Conservation (phyloP, 2,329 filamentous ascomycete species). For the Onygenales sp. region DNA sequence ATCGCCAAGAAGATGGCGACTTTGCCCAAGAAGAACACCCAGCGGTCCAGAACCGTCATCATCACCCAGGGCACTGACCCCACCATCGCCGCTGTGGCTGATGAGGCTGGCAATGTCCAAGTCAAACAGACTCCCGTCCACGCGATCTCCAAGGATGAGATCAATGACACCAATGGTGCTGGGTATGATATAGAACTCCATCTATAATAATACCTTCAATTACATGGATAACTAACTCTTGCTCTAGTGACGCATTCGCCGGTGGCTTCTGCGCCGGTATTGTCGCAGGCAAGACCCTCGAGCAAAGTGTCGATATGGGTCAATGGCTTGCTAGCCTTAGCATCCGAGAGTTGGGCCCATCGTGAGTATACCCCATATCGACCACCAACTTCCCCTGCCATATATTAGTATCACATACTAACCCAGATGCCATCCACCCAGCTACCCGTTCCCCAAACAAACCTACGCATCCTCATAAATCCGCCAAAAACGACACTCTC, state of each 20-base stretch:
- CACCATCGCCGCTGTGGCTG: slow-evolving; percentile 68
- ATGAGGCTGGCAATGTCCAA: slow-evolving; percentile 54
- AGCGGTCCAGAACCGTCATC: slow-evolving; percentile 76
- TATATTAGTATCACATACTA: slow-evolving; percentile 1
- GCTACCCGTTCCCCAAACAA: slow-evolving; percentile 76
- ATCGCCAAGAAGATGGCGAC: slow-evolving; percentile 80
- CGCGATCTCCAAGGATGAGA: slow-evolving; percentile 64
- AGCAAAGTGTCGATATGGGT: slow-evolving; percentile 76
- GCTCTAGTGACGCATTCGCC: slow-evolving; percentile 76
- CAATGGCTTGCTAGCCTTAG: slow-evolving; percentile 93
- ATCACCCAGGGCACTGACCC: slow-evolving; percentile 91
- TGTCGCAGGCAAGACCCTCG: slow-evolving; percentile 71
- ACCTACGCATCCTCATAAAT: slow-evolving; percentile 48
- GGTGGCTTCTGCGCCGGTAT: slow-evolving; percentile 88
- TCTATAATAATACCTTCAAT: background rate
- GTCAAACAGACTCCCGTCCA: slow-evolving; percentile 74
- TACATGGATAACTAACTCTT: slow-evolving; percentile 6
- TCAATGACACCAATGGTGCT: slow-evolving; percentile 94
- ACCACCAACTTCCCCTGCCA: background rate
- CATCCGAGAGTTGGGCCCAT: slow-evolving; percentile 91
- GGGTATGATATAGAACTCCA: slow-evolving; percentile 39
- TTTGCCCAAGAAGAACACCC: slow-evolving; percentile 82
- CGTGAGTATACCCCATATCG: slow-evolving; percentile 52
- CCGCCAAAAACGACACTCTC: background rate
- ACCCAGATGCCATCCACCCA: slow-evolving; percentile 24